phyloP scores from a whole-genome alignment of 768 basidiomycete species.

The Suillus discolor region DNA sequence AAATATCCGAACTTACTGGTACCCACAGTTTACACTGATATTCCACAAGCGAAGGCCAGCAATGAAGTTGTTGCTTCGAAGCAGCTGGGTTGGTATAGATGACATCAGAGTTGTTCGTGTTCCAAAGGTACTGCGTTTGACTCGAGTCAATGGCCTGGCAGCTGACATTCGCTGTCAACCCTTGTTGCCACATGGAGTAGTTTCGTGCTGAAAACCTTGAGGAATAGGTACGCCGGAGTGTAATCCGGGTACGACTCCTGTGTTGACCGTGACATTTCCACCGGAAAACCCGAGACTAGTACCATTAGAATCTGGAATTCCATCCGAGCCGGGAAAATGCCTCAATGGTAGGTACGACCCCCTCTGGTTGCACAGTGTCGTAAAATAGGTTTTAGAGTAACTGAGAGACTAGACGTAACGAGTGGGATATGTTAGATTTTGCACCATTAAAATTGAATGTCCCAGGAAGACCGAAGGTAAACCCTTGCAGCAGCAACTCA shows the following conservation, averaged over 20 bases:
- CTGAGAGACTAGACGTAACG: background rate
- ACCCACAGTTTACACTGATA: constrained; percentile 7
- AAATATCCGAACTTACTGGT: background rate
- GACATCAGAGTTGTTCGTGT: background rate
- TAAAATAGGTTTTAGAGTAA: background rate
- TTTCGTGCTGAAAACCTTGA: constrained; percentile 8
- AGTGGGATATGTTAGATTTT: constrained; percentile 21
- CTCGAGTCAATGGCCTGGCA: background rate
- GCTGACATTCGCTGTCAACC: constrained; percentile 11
- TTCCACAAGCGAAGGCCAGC: constrained; percentile 7
- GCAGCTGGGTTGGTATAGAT: background rate
- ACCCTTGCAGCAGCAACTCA: constrained; percentile 12
- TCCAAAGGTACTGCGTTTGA: constrained; percentile 4
- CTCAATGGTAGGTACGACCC: constrained; percentile 7
- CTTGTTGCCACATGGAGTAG: constrained; percentile 10
- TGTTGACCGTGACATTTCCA: constrained; percentile 9
- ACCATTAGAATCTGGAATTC: background rate
- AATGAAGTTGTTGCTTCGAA: background rate
- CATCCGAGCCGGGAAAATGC: constrained; percentile 5
- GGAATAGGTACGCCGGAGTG: background rate
- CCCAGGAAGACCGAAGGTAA: constrained; percentile 11
- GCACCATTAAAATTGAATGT: constrained; percentile 20
- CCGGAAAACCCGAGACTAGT: constrained; percentile 9
- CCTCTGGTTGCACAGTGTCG: constrained; percentile 2
- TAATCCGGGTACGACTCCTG: background rate